phyloP scores from a whole-genome alignment of 2,329 filamentous ascomycete genomes.

The Aspergillus bombycis region DNA sequence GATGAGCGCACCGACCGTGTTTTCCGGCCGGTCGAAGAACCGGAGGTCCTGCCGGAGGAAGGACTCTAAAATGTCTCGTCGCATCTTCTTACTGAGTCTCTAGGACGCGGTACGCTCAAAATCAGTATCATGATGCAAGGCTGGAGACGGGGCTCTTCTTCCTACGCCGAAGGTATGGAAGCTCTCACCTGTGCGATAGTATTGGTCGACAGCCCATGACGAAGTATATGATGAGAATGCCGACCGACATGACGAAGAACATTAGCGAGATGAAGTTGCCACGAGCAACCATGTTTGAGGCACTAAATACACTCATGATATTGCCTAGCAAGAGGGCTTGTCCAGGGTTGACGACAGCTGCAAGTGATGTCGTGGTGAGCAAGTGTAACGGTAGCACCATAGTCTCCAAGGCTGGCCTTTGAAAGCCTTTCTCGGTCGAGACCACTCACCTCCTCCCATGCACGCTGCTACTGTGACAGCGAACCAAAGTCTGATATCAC shows the following conservation, averaged over 20 bases:
- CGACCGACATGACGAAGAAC: slow-evolving; percentile 50
- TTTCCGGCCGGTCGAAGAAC: slow-evolving; percentile 37
- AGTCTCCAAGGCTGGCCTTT: no score
- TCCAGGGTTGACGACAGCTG: not conserved
- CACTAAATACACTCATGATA: slow-evolving; percentile 2
- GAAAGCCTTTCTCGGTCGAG: no score
- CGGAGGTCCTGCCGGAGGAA: slow-evolving; percentile 33
- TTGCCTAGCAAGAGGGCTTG: slow-evolving; percentile 1
- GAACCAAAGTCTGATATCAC: not conserved
- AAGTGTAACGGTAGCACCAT: not conserved
- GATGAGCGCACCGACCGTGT: slow-evolving; percentile 32
- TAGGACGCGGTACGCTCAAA: not conserved
- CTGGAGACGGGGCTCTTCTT: no score
- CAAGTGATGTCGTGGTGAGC: not conserved
- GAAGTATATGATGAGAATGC: slow-evolving; percentile 26
- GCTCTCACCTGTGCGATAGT: slow-evolving; percentile 27
- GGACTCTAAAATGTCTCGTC: slow-evolving; percentile 10
- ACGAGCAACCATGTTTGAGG: not conserved
- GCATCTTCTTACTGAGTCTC: not conserved
- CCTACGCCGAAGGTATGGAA: no score
- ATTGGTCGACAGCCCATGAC: slow-evolving; percentile 38
- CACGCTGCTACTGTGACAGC: not conserved
- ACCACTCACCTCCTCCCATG: not conserved
- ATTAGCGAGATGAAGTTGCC: slow-evolving; percentile 51
- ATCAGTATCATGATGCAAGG: no score